Evolutionary conservation across 148 eudicot species (phyloP).

Genomic region (Persicaria tinctoria): DNA sequence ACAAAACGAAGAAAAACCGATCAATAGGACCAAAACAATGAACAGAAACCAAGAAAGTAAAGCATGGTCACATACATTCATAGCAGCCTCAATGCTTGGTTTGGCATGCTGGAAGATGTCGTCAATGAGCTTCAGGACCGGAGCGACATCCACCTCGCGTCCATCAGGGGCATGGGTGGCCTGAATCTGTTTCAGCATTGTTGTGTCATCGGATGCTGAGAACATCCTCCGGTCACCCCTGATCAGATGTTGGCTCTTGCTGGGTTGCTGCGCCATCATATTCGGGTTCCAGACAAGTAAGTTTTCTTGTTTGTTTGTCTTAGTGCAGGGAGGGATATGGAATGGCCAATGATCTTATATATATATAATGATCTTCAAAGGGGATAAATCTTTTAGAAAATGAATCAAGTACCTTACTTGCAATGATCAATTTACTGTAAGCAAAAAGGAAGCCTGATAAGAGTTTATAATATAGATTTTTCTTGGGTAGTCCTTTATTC

Average conservation of each 20-base stretch:
- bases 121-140: constrained; percentile 50
- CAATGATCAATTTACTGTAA: constrained; percentile 12
- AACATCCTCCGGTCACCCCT: constrained; percentile 59
- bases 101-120: constrained; percentile 44
- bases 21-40: not conserved
- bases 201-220: constrained; percentile 61
- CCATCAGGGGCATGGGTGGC: constrained; percentile 75
- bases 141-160: constrained; percentile 54
- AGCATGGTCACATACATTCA: constrained; percentile 23
- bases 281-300: not conserved
- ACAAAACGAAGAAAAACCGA: constrained; percentile 3
- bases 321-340: not conserved
- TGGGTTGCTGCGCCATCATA: constrained; percentile 17
- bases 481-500: not conserved
- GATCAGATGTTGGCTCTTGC: constrained; percentile 31
- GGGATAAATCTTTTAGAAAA: constrained; percentile 15
- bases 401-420: constrained; percentile 90
- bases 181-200: constrained; percentile 66
- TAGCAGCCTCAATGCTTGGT: constrained; percentile 32
- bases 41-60: not conserved
- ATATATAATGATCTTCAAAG: constrained; percentile 7
- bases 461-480: constrained; percentile 26
- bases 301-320: not conserved
- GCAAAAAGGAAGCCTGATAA: constrained; percentile 29
- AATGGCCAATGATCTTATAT: constrained; percentile 17